Evolutionary conservation across 2,329 filamentous ascomycete genomes (phyloP), one percentile per base, ranked within the genome.

Genomic region (Lecanosticta acicola): DNA sequence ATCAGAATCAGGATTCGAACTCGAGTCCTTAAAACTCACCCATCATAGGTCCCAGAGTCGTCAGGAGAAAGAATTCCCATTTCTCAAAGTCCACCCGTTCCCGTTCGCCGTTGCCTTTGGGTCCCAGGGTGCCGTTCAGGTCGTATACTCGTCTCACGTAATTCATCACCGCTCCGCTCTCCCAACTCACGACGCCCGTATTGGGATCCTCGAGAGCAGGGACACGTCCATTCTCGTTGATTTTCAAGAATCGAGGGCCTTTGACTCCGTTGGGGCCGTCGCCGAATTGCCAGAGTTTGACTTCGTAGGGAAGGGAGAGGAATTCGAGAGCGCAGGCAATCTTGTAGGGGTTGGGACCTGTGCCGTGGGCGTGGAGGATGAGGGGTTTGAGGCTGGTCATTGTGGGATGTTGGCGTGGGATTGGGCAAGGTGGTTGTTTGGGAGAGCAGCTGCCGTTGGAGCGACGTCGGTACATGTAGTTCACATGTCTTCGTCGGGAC

Each of bases 121-220:
- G 69, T 3, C 66, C 66, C 7, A 72, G 58, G 19, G 49, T 59
- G 41, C 68, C 67, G n/a, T 60, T 48, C 17, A 61, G 61, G 54
- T 74, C 71, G 51, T 74, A 74, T 2, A 66, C 62, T 2, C 68
- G 57, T 8, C 71, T 54, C 17, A 77, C 55, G 46, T 76, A 77
- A 47, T 71, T 66, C 46, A 77, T 56, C 55, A 76, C 74, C 9
- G 75, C 74, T 18, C 71, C 71, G 13, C 68, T 71, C 56, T 77
- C 73, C 69, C 71, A 77, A 33, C 74, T 64, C 0, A 66, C 69
- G 32, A 76, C 60, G 46, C 64, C 66, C 13, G 61, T 66, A 34
- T 71, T 74, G 48, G 70, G 69, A 50, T 75, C 72, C 45, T 73
- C 60, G 32, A 74, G 58, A 24, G 68, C 66, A 1, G 66, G 69